Evolutionary conservation across 1,284 basidiomycete genomes (phyloP).

Genomic region (Melampsora americana): DNA sequence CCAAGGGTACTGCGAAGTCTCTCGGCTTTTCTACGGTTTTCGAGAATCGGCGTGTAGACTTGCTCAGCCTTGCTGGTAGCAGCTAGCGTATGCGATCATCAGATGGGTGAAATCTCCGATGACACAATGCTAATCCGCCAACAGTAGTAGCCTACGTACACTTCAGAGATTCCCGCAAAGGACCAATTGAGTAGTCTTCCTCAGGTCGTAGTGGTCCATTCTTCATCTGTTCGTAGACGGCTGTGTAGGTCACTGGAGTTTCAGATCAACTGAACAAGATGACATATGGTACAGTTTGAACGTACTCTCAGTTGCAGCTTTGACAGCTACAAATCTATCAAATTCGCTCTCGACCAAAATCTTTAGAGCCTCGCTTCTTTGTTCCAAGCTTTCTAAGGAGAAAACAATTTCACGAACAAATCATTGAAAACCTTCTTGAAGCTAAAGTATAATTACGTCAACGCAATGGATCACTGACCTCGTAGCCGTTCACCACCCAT

Average conservation of each 20-base stretch:
- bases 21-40: slow-evolving; percentile 90
- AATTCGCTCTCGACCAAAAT: slow-evolving; percentile 97
- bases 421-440: slow-evolving; percentile 62
- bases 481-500: slow-evolving; percentile 60
- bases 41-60: slow-evolving; percentile 91
- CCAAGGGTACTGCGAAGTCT: slow-evolving; percentile 87
- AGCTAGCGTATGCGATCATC: slow-evolving; percentile 57
- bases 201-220: slow-evolving; percentile 73
- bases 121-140: background rate
- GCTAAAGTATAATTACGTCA: background rate
- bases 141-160: slow-evolving; percentile 58
- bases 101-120: background rate
- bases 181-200: slow-evolving; percentile 77
- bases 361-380: slow-evolving; percentile 84
- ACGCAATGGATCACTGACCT: slow-evolving; percentile 31
- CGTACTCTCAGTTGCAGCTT: slow-evolving; percentile 88
- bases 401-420: background rate
- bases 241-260: slow-evolving; percentile 56
- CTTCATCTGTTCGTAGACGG: slow-evolving; percentile 86
- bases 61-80: slow-evolving; percentile 87
- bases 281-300: slow-evolving; percentile 13
- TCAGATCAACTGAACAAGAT: slow-evolving; percentile 13
- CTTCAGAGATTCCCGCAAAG: slow-evolving; percentile 77
- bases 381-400: slow-evolving; percentile 66
- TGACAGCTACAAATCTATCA: slow-evolving; percentile 95